Percentiles rank a stretch among this genome's conserved stretches.
Evolutionary conservation across 805 yeast genomes (phyloP).

Genomic region (Kodamaea kakaduensis): DNA sequence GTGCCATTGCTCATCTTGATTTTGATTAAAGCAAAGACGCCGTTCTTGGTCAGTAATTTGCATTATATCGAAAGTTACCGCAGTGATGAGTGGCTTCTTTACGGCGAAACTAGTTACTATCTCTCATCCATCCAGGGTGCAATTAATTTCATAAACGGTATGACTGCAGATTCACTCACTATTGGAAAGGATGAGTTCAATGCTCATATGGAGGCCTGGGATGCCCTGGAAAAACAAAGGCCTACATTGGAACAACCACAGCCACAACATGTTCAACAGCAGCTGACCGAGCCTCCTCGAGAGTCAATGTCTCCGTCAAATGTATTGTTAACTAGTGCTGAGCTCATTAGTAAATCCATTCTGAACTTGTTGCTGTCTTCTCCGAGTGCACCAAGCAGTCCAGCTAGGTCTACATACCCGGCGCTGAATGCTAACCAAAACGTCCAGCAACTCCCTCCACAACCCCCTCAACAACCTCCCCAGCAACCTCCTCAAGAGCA

Average conservation of each 20-base stretch:
- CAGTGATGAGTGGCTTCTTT: slow-evolving; percentile 60
- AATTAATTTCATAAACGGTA: slow-evolving; percentile 65
- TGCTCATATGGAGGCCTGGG: slow-evolving; percentile 51
- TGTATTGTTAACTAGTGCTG: slow-evolving; percentile 45
- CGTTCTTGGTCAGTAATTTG: slow-evolving; percentile 68
- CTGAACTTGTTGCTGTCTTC: slow-evolving; percentile 38
- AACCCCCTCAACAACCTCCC: slow-evolving; percentile 1
- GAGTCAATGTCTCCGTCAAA: slow-evolving; percentile 32
- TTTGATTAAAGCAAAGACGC: slow-evolving; percentile 63
- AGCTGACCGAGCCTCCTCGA: slow-evolving; percentile 2
- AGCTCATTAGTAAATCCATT: slow-evolving; percentile 48
- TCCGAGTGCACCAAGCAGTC: slow-evolving; percentile 18
- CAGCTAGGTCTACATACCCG: slow-evolving; percentile 1
- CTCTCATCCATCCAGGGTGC: slow-evolving; percentile 90
- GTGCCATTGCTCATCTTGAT: slow-evolving; percentile 85
- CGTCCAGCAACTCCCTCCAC: neutral
- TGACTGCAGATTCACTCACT: slow-evolving; percentile 56
- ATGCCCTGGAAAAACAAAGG: slow-evolving; percentile 29
- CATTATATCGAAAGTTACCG: slow-evolving; percentile 84
- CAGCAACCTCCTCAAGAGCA: slow-evolving; percentile 4
- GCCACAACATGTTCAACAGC: slow-evolving; percentile 16
- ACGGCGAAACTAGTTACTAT: slow-evolving; percentile 90
- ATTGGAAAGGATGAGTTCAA: slow-evolving; percentile 57
- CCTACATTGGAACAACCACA: slow-evolving; percentile 14
- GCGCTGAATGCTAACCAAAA: slow-evolving; percentile 1